phyloP scores from a whole-genome alignment of 176 grass and related monocot species.

The Themeda triandra region DNA sequence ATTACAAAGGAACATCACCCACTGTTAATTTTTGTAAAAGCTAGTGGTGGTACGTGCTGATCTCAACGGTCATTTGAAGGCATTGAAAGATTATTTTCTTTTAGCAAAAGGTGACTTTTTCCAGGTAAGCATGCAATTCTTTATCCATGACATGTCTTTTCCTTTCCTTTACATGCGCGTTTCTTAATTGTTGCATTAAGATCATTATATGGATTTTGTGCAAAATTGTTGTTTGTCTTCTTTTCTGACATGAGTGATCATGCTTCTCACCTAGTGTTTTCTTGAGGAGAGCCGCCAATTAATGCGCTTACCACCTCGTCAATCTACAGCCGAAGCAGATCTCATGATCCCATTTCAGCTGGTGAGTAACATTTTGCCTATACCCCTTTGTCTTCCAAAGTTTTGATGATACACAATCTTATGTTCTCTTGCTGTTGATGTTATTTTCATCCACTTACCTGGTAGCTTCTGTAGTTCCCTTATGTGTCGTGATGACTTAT shows the following conservation, averaged over 20 bases:
- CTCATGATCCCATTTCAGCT: slow-evolving; percentile 96
- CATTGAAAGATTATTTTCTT: slow-evolving; percentile 98
- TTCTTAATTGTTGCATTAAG: background rate
- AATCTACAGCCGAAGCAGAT: slow-evolving; percentile 99
- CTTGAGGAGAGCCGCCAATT: slow-evolving; percentile 93
- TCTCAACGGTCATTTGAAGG: slow-evolving; percentile 96
- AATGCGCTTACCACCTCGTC: slow-evolving; percentile 87
- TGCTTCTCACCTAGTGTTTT: slow-evolving; percentile 77
- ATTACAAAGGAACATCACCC: slow-evolving; percentile 23
- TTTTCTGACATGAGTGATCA: slow-evolving; percentile 6
- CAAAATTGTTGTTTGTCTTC: background rate
- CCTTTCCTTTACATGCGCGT: slow-evolving; percentile 3
- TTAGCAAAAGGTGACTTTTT: slow-evolving; percentile 99
- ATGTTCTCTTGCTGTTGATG: background rate
- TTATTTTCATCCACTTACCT: background rate
- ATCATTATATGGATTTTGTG: background rate
- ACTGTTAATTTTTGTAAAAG: slow-evolving; percentile 53
- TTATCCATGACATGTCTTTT: background rate
- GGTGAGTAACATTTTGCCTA: slow-evolving; percentile 42
- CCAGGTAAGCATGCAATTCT: slow-evolving; percentile 52
- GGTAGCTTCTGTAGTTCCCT: background rate
- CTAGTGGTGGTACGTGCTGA: slow-evolving; percentile 96
- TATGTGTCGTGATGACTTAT: slow-evolving; percentile 9
- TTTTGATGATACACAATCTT: slow-evolving; percentile 3
- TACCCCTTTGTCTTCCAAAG: background rate